These are phyloP conservation scores for Piloderma croceum DNA, from an alignment of 768 basidiomycete species.

Conservation along the genomic window DNA sequence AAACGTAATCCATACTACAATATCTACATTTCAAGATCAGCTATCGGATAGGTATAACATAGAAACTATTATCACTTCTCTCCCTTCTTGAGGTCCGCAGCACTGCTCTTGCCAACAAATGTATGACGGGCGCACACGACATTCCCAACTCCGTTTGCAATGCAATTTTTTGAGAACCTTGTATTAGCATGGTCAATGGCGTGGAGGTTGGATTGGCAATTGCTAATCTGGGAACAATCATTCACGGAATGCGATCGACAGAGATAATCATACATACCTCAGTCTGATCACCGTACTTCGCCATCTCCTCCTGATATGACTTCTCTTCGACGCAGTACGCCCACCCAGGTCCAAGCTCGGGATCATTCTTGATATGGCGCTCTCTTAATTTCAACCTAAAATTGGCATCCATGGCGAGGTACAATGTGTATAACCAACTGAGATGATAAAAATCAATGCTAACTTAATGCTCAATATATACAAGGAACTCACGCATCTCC, in stretches of 20 bases:
- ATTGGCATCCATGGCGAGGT: too few relatives aligned
- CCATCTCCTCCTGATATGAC: conserved; percentile 4
- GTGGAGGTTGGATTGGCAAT: conserved; percentile 14
- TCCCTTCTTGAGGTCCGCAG: conserved; percentile 20
- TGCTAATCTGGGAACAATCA: conserved; percentile 17
- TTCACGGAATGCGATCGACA: too few relatives aligned
- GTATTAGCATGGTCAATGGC: conserved; percentile 12
- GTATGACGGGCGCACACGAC: conserved; percentile 15
- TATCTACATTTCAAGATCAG: too few relatives aligned
- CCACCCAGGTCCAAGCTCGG: conserved; percentile 13
- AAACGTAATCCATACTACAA: conserved; percentile 11
- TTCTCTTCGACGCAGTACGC: conserved; percentile 9
- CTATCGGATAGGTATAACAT: too few relatives aligned
- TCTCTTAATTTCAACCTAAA: conserved; percentile 20
- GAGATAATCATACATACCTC: conserved; percentile 7
- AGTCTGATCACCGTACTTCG: conserved; percentile 4
- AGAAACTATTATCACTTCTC: too few relatives aligned
- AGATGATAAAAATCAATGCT: background rate
- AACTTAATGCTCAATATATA: background rate
- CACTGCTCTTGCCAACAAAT: conserved; percentile 12
- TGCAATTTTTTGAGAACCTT: conserved; percentile 7
- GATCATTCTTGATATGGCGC: conserved; percentile 8
- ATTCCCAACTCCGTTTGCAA: conserved; percentile 4
- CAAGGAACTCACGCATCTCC: too few relatives aligned
- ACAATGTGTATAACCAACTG: too few relatives aligned